Percentiles rank a stretch among this genome's conserved stretches.
These are phyloP conservation scores for Tetrahymena thermophila DNA, from an alignment of 73 alveolate species.

Conservation along the genomic window DNA sequence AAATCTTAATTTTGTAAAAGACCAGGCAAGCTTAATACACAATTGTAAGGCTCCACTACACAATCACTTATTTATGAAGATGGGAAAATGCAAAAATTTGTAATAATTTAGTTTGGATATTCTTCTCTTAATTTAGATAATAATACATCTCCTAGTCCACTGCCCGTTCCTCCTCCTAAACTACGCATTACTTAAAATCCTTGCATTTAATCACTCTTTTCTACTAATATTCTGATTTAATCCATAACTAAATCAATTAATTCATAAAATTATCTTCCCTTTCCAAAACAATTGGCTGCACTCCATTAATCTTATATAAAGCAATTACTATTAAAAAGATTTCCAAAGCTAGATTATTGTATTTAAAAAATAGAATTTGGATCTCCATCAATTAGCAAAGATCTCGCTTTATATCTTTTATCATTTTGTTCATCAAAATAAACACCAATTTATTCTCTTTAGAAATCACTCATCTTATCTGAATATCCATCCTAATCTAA, in stretches of 20 bases:
- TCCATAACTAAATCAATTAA: conserved; percentile 63
- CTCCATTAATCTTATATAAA: conserved; percentile 13
- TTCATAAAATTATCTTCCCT: conserved; percentile 74
- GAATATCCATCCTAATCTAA: conserved; percentile 59
- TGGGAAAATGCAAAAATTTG: conserved; percentile 84
- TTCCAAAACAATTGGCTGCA: conserved; percentile 94
- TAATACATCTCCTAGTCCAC: conserved; percentile 84
- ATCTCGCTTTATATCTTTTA: conserved; percentile 25
- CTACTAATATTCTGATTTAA: conserved; percentile 74
- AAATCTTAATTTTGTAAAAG: conserved; percentile 77
- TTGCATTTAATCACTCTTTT: conserved; percentile 79
- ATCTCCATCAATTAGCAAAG: conserved; percentile 38
- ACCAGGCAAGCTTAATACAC: conserved; percentile 76
- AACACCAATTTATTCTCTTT: neutral
- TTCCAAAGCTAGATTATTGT: neutral
- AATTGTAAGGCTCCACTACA: conserved; percentile 87
- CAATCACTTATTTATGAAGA: conserved; percentile 81
- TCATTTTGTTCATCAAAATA: conserved; percentile 24
- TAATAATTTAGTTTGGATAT: conserved; percentile 68
- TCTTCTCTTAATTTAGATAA: conserved; percentile 68
- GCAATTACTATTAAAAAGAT: neutral
- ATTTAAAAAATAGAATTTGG: neutral
- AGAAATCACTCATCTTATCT: neutral
- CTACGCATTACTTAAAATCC: conserved; percentile 82
- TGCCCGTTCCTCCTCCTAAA: conserved; percentile 97